Conservation (phyloP, 306 rosid genomes). For the Cucurbita argyrosperma region DNA sequence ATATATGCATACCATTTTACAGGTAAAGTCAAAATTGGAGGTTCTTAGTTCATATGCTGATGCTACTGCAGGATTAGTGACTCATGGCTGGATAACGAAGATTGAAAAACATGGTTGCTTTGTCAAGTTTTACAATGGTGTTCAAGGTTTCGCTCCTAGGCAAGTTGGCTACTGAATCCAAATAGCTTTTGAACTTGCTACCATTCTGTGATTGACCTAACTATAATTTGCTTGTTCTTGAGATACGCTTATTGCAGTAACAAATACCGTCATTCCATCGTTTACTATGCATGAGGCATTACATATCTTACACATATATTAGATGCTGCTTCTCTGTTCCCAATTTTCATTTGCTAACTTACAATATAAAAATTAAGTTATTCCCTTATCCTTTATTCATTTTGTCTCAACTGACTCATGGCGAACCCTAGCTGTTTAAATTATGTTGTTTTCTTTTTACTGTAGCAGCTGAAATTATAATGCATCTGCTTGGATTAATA, state of each 20-base stretch:
- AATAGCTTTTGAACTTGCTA: not conserved
- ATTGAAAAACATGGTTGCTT: constrained; percentile 81
- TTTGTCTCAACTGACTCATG: not conserved
- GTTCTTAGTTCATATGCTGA: constrained; percentile 70
- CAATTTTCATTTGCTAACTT: not conserved
- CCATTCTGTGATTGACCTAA: not conserved
- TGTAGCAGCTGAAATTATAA: too few relatives aligned
- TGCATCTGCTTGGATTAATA: not conserved
- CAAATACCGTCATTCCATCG: not conserved
- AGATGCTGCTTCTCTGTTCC: not conserved
- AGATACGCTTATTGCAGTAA: not conserved
- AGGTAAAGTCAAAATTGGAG: constrained; percentile 80
- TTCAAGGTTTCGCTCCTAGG: constrained; percentile 92
- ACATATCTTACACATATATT: not conserved
- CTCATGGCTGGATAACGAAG: constrained; percentile 96
- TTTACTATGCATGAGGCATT: not conserved
- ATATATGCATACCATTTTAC: constrained; percentile 13
- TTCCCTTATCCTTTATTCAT: not conserved
- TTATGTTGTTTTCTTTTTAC: too few relatives aligned
- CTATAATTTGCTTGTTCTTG: not conserved
- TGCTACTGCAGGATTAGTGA: constrained; percentile 63
- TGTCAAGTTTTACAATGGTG: constrained; percentile 86
- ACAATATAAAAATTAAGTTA: not conserved
- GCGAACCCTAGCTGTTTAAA: too few relatives aligned
- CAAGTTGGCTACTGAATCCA: constrained; percentile 19